These are phyloP conservation scores for Trichoderma arundinaceum DNA, from an alignment of 2,329 filamentous ascomycete genomes.

Conservation along the genomic window DNA sequence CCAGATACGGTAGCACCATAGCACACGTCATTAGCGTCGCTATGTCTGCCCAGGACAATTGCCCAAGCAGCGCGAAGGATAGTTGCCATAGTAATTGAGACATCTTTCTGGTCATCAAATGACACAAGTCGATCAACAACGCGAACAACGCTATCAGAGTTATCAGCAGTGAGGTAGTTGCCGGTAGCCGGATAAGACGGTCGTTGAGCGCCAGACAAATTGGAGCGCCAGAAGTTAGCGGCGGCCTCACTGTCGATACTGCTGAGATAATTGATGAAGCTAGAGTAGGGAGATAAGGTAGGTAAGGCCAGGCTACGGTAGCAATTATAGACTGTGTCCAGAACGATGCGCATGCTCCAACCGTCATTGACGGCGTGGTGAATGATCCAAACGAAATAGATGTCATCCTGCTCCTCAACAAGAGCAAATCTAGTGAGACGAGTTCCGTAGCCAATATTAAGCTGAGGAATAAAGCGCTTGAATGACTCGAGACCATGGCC, in stretches of 20 bases:
- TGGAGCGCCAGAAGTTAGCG: slow-evolving; percentile 22
- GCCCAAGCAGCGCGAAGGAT: slow-evolving; percentile 28
- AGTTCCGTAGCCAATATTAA: slow-evolving; percentile 26
- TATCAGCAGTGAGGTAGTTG: neutral
- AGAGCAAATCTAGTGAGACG: slow-evolving; percentile 21
- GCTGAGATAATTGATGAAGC: slow-evolving; percentile 30
- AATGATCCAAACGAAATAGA: slow-evolving; percentile 32
- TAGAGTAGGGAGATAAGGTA: slow-evolving; percentile 11
- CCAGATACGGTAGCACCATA: slow-evolving; percentile 30
- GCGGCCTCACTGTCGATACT: slow-evolving; percentile 24
- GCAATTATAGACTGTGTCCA: slow-evolving; percentile 16
- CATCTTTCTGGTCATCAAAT: neutral
- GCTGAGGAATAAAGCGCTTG: neutral
- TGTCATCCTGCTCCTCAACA: slow-evolving; percentile 6
- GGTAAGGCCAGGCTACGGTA: neutral
- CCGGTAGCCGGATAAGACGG: slow-evolving; percentile 13
- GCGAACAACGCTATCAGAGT: neutral
- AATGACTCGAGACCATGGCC: slow-evolving; percentile 18
- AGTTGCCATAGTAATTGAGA: slow-evolving; percentile 23
- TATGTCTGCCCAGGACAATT: slow-evolving; percentile 13
- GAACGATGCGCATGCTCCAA: slow-evolving; percentile 31
- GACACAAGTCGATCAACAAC: slow-evolving; percentile 14
- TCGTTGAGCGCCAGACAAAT: slow-evolving; percentile 23
- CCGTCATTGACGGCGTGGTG: slow-evolving; percentile 37
- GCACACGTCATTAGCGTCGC: slow-evolving; percentile 12